Evolutionary conservation across 2,329 filamentous ascomycete species (phyloP).

Genomic region (Cercospora zeae-maydis): DNA sequence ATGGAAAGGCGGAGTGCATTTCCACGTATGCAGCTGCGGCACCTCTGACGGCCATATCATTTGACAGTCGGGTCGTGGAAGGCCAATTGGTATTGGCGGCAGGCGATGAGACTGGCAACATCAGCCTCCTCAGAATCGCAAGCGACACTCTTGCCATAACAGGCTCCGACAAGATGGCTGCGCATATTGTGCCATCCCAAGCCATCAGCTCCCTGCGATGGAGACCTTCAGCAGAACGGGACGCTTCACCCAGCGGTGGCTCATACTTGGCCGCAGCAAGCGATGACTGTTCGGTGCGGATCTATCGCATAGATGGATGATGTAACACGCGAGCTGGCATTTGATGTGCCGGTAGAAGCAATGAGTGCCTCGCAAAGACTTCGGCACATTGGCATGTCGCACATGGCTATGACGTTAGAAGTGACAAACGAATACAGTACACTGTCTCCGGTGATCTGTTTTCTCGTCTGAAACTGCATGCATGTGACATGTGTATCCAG

Average conservation of each 20-base stretch:
- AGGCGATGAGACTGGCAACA: conserved; percentile 32
- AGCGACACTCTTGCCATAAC: conserved; percentile 14
- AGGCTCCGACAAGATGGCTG: conserved; percentile 11
- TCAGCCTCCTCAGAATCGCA: conserved; percentile 21
- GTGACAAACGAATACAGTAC: too few species aligned
- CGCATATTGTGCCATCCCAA: conserved; percentile 22
- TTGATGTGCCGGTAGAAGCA: not conserved
- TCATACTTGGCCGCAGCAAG: conserved; percentile 41
- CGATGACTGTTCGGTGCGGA: conserved; percentile 42
- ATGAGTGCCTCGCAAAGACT: not conserved
- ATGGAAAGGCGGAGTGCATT: conserved; percentile 23
- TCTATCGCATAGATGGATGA: conserved; percentile 29
- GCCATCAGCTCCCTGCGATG: conserved; percentile 33
- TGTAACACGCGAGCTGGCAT: not conserved
- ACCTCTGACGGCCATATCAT: conserved; percentile 37
- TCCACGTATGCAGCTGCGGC: conserved; percentile 27
- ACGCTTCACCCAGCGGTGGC: not conserved
- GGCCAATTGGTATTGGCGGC: conserved; percentile 23
- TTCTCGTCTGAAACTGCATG: too few species aligned
- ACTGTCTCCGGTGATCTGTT: too few species aligned
- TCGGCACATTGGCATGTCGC: not conserved
- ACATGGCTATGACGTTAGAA: not conserved
- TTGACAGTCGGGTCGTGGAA: conserved; percentile 12
- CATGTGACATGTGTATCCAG: not conserved
- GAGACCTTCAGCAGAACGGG: conserved; percentile 23